Conservation (phyloP, 1,284 basidiomycete genomes). For the Mycosarcoma maydis region DNA sequence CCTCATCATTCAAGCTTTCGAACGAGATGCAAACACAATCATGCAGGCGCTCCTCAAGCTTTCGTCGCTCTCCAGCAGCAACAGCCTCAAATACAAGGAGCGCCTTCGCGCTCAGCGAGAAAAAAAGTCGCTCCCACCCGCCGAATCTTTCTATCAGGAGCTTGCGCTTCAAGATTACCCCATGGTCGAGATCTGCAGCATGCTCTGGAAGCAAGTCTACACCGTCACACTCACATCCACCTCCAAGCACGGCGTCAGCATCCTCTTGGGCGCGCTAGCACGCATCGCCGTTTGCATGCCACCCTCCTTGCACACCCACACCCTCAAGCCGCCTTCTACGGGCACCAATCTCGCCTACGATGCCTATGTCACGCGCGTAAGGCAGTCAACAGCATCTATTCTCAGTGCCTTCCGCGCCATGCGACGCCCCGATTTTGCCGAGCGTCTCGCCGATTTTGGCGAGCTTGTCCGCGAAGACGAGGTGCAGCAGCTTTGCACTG, state of each 20-base stretch:
- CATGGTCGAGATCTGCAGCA: conserved; percentile 31
- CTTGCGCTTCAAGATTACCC: conserved; percentile 26
- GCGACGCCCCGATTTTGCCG: conserved; percentile 37
- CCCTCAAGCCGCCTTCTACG: conserved; percentile 25
- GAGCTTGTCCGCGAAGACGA: conserved; percentile 41
- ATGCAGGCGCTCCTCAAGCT: conserved; percentile 25
- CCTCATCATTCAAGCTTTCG: conserved; percentile 43
- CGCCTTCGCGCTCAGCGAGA: conserved; percentile 21
- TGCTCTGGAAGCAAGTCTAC: conserved; percentile 49
- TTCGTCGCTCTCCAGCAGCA: conserved; percentile 22
- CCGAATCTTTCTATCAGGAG: conserved; percentile 27
- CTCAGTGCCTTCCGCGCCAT: conserved; percentile 34
- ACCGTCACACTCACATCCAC: conserved; percentile 14
- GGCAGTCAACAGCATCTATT: conserved; percentile 37
- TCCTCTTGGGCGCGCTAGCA: conserved; percentile 44
- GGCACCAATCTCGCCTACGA: conserved; percentile 24
- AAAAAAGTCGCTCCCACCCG: conserved; percentile 8
- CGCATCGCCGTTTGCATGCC: conserved; percentile 33
- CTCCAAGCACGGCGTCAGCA: conserved; percentile 31
- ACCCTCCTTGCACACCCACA: conserved; percentile 45
- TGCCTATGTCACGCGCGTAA: conserved; percentile 37
- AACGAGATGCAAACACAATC: conserved; percentile 35
- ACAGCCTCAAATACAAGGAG: conserved; percentile 27
- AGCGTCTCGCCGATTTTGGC: conserved; percentile 44
- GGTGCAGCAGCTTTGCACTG: conserved; percentile 46